phyloP scores from a whole-genome alignment of 2,329 filamentous ascomycete genomes.

The Tricladium varicosporioides region DNA sequence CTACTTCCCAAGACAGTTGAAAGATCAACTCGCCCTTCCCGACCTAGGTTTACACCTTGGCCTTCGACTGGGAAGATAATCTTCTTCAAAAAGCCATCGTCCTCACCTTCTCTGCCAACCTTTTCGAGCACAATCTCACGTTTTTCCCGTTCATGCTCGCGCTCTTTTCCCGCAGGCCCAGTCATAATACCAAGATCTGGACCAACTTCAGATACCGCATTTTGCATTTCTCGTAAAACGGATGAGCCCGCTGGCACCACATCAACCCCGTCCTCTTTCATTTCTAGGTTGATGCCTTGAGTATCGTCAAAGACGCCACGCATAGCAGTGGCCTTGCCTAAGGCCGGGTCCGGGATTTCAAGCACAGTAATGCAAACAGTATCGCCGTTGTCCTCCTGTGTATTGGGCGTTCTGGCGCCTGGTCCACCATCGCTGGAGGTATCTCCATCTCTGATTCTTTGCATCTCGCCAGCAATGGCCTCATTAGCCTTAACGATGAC shows the following conservation, averaged over 20 bases:
- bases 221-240: constrained; percentile 82
- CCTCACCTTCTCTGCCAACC: constrained; percentile 76
- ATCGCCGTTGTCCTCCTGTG: constrained; percentile 71
- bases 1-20: constrained; percentile 73
- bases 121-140: constrained; percentile 83
- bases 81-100: constrained; percentile 77
- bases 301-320: constrained; percentile 89
- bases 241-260: constrained; percentile 73
- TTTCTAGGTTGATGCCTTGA: constrained; percentile 92
- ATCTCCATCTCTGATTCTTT: constrained; percentile 61
- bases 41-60: constrained; percentile 78
- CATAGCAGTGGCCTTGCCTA: constrained; percentile 87
- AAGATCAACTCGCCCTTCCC: constrained; percentile 76
- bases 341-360: constrained; percentile 74
- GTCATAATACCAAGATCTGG: constrained; percentile 75
- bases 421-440: constrained; percentile 64
- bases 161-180: constrained; percentile 65
- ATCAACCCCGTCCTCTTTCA: constrained; percentile 93
- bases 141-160: constrained; percentile 77
- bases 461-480: constrained; percentile 75
- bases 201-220: constrained; percentile 72
- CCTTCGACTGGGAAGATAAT: constrained; percentile 76
- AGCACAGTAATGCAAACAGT: constrained; percentile 87
- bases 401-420: constrained; percentile 61
- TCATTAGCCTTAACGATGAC: constrained; percentile 86